Base-by-base conservation (phyloP, 1,284 basidiomycete species). In the Trametes pubescens region DNA sequence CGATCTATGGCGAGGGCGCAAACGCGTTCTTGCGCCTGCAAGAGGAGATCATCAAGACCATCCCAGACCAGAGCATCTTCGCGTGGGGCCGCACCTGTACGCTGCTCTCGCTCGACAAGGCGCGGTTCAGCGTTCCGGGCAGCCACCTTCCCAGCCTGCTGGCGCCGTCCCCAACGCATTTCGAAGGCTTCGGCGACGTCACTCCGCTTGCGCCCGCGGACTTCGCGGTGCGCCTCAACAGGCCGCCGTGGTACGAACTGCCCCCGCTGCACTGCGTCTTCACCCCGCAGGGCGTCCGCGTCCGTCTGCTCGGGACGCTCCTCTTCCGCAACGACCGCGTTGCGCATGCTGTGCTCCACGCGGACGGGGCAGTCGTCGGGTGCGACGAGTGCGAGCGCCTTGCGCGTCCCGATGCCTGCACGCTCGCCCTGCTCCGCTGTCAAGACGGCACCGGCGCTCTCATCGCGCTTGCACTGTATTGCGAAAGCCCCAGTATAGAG, bases 51-150 rank as follows among this genome's bases (percentile, higher is more conserved):
- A 51, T 51, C 32, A 32, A 35, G 32, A 29, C 26, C 3, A 32
- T 51, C 32, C 49, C 49, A 6, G 49, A 51, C 49, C 49, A 51
- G 49, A 51, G 49, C 49, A 51, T 51, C 29, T 51, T 51, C 29
- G 32, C 32, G 6, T 51, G 49, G 49, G 49, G 49, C 0, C 13
- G 29, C 18, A 51, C 29, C 29, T n/a, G 29, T 14, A 35, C 32
- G 11, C 49, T 51, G 7, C n/a, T 35, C 10, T 34, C 49, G 26
- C 26, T 35, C 14, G 49, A 51, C 47, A 32, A 32, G 24, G 49
- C 26, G 29, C 2, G 13, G 11, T 35, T 51, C 3, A 21, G 48
- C 29, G 48, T 32, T 11, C 11, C 22, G 9, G 24, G 24, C 21
- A 18, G 6, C 22, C 10, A 11, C 26, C 11, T 11, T 1, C 48